A percentile compares a stretch with the other conserved stretches of the same genome.
These are phyloP conservation scores for Aspergillus sp. DNA, from an alignment of 2,329 filamentous ascomycete species.

Conservation along the genomic window DNA sequence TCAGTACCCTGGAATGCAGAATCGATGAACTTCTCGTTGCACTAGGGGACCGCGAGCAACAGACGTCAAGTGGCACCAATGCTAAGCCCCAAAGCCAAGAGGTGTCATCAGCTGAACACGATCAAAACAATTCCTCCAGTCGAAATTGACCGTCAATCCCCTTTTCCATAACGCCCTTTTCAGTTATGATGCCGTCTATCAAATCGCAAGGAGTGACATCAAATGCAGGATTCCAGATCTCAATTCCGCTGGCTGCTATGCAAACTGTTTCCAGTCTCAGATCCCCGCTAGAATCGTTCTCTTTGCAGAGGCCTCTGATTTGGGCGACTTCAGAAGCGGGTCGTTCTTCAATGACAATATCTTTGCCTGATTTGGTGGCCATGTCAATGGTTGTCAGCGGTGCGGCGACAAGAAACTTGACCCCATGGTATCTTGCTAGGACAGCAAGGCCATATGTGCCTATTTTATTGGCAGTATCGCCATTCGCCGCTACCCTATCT, in stretches of 20 bases:
- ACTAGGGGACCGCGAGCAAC: background rate
- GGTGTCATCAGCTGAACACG: constrained; percentile 1
- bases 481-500: constrained; percentile 92
- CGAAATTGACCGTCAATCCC: constrained; percentile 68
- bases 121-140: constrained; percentile 40
- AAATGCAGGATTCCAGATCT: constrained; percentile 96
- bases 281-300: constrained; percentile 52
- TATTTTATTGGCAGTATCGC: constrained; percentile 98
- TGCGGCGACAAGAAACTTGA: constrained; percentile 93
- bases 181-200: constrained; percentile 93
- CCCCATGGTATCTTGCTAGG: constrained; percentile 79
- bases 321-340: constrained; percentile 78
- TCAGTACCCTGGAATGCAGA: constrained; percentile 54
- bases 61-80: background rate
- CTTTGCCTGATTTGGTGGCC: constrained; percentile 69
- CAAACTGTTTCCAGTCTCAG: constrained; percentile 63
- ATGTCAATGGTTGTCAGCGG: constrained; percentile 93
- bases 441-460: constrained; percentile 92
- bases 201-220: constrained; percentile 87
- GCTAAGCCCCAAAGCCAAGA: background rate
- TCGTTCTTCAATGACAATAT: constrained; percentile 90
- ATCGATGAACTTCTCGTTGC: constrained; percentile 35
- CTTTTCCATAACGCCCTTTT: constrained; percentile 84
- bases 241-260: constrained; percentile 73
- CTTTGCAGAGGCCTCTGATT: constrained; percentile 73